Conservation (phyloP, 1,284 basidiomycete genomes). For the Pulveroboletus ridleyi region DNA sequence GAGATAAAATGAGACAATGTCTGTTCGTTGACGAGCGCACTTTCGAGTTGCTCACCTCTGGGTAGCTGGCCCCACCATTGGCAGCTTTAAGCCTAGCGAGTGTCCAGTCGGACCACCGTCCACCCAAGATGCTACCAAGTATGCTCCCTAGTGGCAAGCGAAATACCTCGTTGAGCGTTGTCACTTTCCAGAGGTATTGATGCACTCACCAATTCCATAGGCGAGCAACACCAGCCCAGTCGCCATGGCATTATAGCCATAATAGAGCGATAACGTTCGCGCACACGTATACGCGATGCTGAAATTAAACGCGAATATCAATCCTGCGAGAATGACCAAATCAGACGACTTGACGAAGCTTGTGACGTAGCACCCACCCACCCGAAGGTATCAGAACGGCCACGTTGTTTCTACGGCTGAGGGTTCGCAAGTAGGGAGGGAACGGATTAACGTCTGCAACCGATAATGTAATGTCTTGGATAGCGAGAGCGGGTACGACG, state of each 20-base stretch:
- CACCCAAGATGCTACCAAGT: slow-evolving; percentile 43
- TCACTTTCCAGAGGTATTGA: not conserved
- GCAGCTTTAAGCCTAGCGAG: slow-evolving; percentile 45
- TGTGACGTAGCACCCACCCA: slow-evolving; percentile 13
- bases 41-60: not conserved
- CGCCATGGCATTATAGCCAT: slow-evolving; percentile 73
- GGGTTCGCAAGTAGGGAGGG: slow-evolving; percentile 26
- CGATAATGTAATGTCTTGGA: slow-evolving; percentile 44
- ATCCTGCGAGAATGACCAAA: slow-evolving; percentile 56
- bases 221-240: slow-evolving; percentile 83
- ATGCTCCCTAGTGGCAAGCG: not conserved
- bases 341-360: slow-evolving; percentile 47
- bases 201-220: slow-evolving; percentile 67
- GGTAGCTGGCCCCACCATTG: slow-evolving; percentile 67
- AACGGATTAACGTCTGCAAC: slow-evolving; percentile 33
- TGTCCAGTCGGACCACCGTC: not conserved
- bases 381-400: slow-evolving; percentile 28
- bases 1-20: not conserved
- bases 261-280: slow-evolving; percentile 69
- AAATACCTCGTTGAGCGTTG: not conserved
- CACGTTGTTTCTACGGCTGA: slow-evolving; percentile 29
- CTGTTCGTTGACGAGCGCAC: not conserved
- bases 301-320: slow-evolving; percentile 76
- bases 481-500: slow-evolving; percentile 10
- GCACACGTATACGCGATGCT: slow-evolving; percentile 76